Evolutionary conservation across 495 filamentous ascomycete genomes (phyloP).

Genomic region (Cercophora newfieldiana): DNA sequence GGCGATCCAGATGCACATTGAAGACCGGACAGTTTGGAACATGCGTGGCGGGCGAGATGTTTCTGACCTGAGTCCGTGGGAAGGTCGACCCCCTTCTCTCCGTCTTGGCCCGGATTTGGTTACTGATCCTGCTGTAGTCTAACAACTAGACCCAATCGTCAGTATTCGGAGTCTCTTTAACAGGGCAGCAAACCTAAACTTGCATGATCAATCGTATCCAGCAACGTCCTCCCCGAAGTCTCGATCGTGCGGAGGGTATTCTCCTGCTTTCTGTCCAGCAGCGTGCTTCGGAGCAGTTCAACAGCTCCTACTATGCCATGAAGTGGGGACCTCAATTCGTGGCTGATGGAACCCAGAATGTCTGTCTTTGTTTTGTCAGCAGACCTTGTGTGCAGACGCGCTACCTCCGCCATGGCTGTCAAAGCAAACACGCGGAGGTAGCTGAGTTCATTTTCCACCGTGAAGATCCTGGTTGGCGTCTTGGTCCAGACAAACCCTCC

Average conservation of each 20-base stretch:
- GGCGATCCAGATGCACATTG: slow-evolving; percentile 41
- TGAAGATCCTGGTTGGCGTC: slow-evolving; percentile 47
- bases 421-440: slow-evolving; percentile 55
- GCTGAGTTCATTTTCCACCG: slow-evolving; percentile 44
- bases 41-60: background rate
- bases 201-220: slow-evolving; percentile 79
- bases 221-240: slow-evolving; percentile 67
- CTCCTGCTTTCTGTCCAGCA: slow-evolving; percentile 54
- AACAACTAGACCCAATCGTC: slow-evolving; percentile 36
- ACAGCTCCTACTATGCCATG: slow-evolving; percentile 70
- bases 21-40: background rate
- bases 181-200: background rate
- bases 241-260: slow-evolving; percentile 69
- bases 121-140: slow-evolving; percentile 70
- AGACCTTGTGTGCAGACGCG: slow-evolving; percentile 42
- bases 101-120: slow-evolving; percentile 26
- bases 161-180: slow-evolving; percentile 15
- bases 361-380: slow-evolving; percentile 60
- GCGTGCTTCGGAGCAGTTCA: slow-evolving; percentile 66
- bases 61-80: background rate
- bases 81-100: slow-evolving; percentile 14
- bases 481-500: slow-evolving; percentile 67
- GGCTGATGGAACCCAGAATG: slow-evolving; percentile 69
- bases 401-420: slow-evolving; percentile 58
- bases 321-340: slow-evolving; percentile 77